These are phyloP conservation scores for Apophysomyces ossiformis DNA, from an alignment of 371 early-diverging fungal genomes.

Conservation along the genomic window DNA sequence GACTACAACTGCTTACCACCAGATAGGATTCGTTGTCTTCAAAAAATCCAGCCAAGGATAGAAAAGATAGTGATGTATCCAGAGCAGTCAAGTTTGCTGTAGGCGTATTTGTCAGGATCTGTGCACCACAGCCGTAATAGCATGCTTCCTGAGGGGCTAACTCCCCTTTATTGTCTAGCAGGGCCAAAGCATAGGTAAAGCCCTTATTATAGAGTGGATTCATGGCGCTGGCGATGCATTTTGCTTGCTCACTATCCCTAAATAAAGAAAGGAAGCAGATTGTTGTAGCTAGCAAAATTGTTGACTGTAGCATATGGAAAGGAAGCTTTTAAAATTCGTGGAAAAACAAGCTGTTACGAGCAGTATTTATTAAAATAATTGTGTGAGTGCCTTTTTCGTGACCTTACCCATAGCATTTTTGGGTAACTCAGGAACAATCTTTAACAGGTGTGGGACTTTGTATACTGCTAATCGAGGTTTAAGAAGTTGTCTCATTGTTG, in stretches of 20 bases:
- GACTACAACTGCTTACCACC: not conserved
- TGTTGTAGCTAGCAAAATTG: conserved; percentile 51
- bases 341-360: conserved; percentile 15
- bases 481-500: conserved; percentile 53
- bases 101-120: not conserved
- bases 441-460: conserved; percentile 69
- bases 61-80: not conserved
- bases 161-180: not conserved
- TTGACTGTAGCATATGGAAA: not conserved
- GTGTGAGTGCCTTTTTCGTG: conserved; percentile 74
- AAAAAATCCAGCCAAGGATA: not conserved
- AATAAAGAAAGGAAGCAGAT: conserved; percentile 64
- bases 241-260: conserved; percentile 69
- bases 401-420: conserved; percentile 92
- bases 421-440: conserved; percentile 64
- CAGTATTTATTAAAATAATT: conserved; percentile 43
- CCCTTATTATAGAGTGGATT: not conserved
- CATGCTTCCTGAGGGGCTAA: conserved; percentile 1
- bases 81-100: not conserved
- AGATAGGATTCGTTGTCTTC: not conserved
- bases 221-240: conserved; percentile 55
- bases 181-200: not conserved
- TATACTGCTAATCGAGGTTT: conserved; percentile 71
- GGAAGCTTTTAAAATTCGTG: conserved; percentile 21
- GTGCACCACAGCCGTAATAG: conserved; percentile 7